Evolutionary conservation across 306 rosid genomes (phyloP), one percentile per base, ranked within the genome.

Genomic region (Abrus pulchellus): DNA sequence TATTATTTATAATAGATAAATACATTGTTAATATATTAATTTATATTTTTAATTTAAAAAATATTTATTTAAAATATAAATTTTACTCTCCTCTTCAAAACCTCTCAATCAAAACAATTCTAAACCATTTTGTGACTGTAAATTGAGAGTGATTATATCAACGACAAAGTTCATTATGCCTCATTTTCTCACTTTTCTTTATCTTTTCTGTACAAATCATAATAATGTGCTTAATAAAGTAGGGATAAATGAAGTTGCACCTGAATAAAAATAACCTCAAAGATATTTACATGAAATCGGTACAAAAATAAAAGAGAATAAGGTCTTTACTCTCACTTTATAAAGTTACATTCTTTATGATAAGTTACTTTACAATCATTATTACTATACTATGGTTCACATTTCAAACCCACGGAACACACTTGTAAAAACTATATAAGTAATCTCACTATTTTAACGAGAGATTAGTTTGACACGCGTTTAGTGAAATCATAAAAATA

Each of bases 311-410:
- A 52, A 77, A 53, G 5, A 27, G 65, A 64, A 55, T 55, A 68
- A 32, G 33, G 32, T 56, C 43, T 44, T 44, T 75, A 57, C 68
- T 78, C n/a, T 44, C 5, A 38, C 68, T 68, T 78, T 68, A 14
- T 57, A 78, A 78, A 67, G 76, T 33, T 44, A 30, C 41, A 45
- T 78, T 77, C 75, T 53, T 29, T 14, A 55, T 67, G 57, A 54
- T 44, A 13, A 13, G 12, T 66, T 12, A 53, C 73, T 77, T 65
- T 52, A 28, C 53, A 75, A 62, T 76, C 29, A 76, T 76, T 61
- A 29, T 75, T 62, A 61, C 59, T 7, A 32, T n/a, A 9, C 33
- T 9, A 74, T 13, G 79, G 4, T 44, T 60, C 54, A 59, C 5
- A 6, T 40, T 60, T 54, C n/a, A 5, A 43, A 57, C 9, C 50